These are phyloP conservation scores for Boletus vermiculosoides DNA, from an alignment of 768 basidiomycete species.

Conservation along the genomic window DNA sequence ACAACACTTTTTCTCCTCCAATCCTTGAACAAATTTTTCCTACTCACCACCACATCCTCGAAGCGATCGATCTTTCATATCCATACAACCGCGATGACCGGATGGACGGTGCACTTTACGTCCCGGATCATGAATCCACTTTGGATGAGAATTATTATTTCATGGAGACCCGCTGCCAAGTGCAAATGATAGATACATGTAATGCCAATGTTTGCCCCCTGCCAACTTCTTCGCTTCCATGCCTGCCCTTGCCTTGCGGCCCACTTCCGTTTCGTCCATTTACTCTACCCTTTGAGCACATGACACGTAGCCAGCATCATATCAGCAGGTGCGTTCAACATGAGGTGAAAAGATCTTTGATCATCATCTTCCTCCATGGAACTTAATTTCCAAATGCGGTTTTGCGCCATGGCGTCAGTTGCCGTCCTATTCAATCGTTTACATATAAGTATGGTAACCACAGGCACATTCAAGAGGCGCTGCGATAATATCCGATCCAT, in stretches of 20 bases:
- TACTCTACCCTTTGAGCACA: slow-evolving; percentile 22
- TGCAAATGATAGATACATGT: slow-evolving; percentile 12
- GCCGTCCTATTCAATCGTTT: slow-evolving; percentile 30
- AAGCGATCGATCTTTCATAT: slow-evolving; percentile 30
- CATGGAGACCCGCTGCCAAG: slow-evolving; percentile 11
- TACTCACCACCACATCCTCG: slow-evolving; percentile 1
- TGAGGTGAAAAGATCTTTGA: slow-evolving; percentile 33
- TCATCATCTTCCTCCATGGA: slow-evolving; percentile 24
- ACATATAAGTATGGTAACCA: slow-evolving; percentile 24
- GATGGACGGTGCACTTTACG: slow-evolving; percentile 21
- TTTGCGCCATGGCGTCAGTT: slow-evolving; percentile 24
- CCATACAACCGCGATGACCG: slow-evolving; percentile 33
- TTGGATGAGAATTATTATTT: slow-evolving; percentile 6
- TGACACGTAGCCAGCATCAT: slow-evolving; percentile 27
- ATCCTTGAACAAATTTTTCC: slow-evolving; percentile 25
- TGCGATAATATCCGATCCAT: slow-evolving; percentile 34
- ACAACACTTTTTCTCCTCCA: not conserved
- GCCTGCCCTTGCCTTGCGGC: slow-evolving; percentile 20
- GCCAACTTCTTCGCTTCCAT: slow-evolving; percentile 27
- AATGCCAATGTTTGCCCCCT: slow-evolving; percentile 17
- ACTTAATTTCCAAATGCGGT: slow-evolving; percentile 23
- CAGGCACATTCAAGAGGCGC: slow-evolving; percentile 24
- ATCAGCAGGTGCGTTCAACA: slow-evolving; percentile 33
- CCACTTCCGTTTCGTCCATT: slow-evolving; percentile 27
- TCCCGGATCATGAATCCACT: slow-evolving; percentile 31